Percentiles rank a stretch among this genome's conserved stretches.
These are phyloP conservation scores for Tubosaeta brunneosetosa DNA, from an alignment of 768 basidiomycete genomes.

Conservation along the genomic window DNA sequence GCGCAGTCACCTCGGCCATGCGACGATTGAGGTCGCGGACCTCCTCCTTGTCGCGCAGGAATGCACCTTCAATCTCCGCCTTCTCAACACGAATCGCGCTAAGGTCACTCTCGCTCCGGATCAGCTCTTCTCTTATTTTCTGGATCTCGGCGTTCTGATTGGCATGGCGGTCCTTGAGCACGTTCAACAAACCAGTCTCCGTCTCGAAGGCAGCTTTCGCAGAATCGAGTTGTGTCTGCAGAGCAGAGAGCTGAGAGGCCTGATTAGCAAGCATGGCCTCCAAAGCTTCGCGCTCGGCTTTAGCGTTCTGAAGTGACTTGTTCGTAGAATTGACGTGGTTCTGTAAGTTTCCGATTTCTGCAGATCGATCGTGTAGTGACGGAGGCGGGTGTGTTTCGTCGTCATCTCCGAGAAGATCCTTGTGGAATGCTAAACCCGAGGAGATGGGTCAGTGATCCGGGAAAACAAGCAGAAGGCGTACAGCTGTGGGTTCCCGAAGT, in stretches of 20 bases:
- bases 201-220: constrained; percentile 85
- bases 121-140: constrained; percentile 71
- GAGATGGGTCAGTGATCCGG: constrained; percentile 6
- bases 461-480: constrained; percentile 8
- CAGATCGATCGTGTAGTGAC: constrained; percentile 66
- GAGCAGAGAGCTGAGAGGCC: constrained; percentile 66
- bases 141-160: constrained; percentile 69
- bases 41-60: constrained; percentile 93
- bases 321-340: constrained; percentile 83
- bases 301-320: constrained; percentile 59
- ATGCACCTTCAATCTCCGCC: constrained; percentile 79
- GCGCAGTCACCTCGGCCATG: constrained; percentile 75
- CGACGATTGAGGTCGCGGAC: constrained; percentile 77
- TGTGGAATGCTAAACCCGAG: constrained; percentile 19
- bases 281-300: constrained; percentile 58
- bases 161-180: constrained; percentile 63
- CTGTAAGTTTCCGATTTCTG: constrained; percentile 82
- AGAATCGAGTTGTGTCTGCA: constrained; percentile 79
- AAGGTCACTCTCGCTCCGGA: constrained; percentile 87
- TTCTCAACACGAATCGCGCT: constrained; percentile 87
- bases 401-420: constrained; percentile 73
- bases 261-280: constrained; percentile 65
- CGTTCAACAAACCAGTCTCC: constrained; percentile 65
- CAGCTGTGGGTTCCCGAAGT: constrained; percentile 28
- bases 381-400: constrained; percentile 44